phyloP scores from a whole-genome alignment of 305 asterid genomes.

The Solanum hybrid region DNA sequence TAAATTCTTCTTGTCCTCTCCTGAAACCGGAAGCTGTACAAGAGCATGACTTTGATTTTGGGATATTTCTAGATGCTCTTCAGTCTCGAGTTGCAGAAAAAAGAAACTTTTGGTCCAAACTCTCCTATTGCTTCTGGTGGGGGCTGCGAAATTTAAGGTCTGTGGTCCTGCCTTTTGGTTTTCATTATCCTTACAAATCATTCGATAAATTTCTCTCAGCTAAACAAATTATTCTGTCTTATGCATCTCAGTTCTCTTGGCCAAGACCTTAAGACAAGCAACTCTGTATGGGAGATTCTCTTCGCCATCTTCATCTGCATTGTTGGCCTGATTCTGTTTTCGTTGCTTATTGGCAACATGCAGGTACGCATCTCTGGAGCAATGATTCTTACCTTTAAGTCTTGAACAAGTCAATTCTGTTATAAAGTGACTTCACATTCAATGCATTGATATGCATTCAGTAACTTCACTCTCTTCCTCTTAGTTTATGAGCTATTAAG shows the following conservation, averaged over 20 bases:
- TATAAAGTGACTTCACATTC: background rate
- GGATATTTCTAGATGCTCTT: constrained; percentile 56
- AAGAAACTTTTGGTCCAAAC: constrained; percentile 27
- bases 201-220: background rate
- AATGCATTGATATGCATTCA: background rate
- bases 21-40: constrained; percentile 22
- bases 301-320: constrained; percentile 44
- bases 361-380: constrained; percentile 25
- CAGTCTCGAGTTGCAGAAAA: constrained; percentile 35
- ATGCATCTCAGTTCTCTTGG: constrained; percentile 52
- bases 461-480: background rate
- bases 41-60: constrained; percentile 40
- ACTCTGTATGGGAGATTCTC: constrained; percentile 33
- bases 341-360: constrained; percentile 67
- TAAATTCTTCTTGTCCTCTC: constrained; percentile 31
- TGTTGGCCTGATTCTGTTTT: constrained; percentile 44
- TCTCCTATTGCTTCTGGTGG: constrained; percentile 70
- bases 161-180: constrained; percentile 7
- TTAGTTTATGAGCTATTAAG: background rate
- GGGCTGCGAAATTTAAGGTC: constrained; percentile 59
- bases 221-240: background rate
- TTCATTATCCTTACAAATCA: background rate
- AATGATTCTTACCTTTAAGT: background rate
- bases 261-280: constrained; percentile 57
- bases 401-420: background rate